Conservation (phyloP, 78 protist genomes). For the Diacronema lutheri region DNA sequence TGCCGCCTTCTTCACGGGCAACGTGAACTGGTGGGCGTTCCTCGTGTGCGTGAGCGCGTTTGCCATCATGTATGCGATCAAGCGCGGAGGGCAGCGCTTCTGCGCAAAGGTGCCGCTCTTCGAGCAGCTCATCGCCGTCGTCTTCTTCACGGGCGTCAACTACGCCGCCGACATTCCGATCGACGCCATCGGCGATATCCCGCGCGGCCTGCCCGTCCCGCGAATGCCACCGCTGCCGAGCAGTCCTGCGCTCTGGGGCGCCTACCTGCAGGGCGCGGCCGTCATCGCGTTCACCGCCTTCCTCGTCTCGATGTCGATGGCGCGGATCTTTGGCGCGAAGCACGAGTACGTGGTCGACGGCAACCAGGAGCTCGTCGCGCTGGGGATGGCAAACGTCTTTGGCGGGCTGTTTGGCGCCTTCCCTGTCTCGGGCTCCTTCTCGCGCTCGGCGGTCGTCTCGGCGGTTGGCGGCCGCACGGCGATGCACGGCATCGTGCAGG, state of each 20-base stretch:
- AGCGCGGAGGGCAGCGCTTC: neutral
- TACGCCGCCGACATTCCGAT: constrained; percentile 32
- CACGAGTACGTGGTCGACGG: constrained; percentile 38
- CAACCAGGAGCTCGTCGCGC: constrained; percentile 74
- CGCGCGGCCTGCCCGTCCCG: constrained; percentile 50
- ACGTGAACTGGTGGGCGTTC: constrained; percentile 49
- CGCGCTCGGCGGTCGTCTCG: constrained; percentile 67
- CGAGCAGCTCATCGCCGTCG: constrained; percentile 62
- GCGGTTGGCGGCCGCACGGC: constrained; percentile 53
- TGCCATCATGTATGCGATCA: constrained; percentile 29
- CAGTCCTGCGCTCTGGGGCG: neutral
- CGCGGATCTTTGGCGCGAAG: constrained; percentile 50
- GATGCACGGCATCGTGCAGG: constrained; percentile 33
- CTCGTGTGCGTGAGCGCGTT: constrained; percentile 47
- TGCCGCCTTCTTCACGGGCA: neutral
- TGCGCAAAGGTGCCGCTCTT: constrained; percentile 34
- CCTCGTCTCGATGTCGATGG: constrained; percentile 57
- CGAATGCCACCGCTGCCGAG: neutral
- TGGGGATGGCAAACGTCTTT: constrained; percentile 65
- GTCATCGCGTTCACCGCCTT: constrained; percentile 58
- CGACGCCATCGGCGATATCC: constrained; percentile 50
- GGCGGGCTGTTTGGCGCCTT: constrained; percentile 68
- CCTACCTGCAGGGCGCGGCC: constrained; percentile 29
- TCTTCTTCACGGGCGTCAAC: constrained; percentile 37
- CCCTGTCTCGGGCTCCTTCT: constrained; percentile 67